Conservation (phyloP, 805 yeast species). For the Sugiyamaella americana region DNA sequence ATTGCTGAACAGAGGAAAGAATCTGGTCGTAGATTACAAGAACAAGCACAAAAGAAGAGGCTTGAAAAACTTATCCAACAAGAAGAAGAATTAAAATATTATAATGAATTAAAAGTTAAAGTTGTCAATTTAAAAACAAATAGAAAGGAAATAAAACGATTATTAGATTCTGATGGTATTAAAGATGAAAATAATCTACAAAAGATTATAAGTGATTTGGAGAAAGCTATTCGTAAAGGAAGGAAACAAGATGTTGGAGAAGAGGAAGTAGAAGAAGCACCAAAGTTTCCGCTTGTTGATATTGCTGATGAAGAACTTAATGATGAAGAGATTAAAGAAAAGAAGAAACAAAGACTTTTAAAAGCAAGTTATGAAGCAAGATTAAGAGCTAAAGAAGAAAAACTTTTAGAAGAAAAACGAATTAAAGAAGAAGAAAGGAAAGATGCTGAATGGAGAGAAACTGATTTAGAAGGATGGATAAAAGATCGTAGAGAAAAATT, state of each 20-base stretch:
- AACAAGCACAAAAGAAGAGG: slow-evolving; percentile 82
- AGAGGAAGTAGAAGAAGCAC: slow-evolving; percentile 44
- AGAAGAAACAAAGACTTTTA: slow-evolving; percentile 72
- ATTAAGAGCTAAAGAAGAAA: slow-evolving; percentile 71
- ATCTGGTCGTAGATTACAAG: slow-evolving; percentile 83
- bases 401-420: slow-evolving; percentile 55
- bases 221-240: slow-evolving; percentile 63
- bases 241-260: slow-evolving; percentile 60
- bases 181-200: slow-evolving; percentile 66
- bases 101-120: slow-evolving; percentile 49
- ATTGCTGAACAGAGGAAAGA: slow-evolving; percentile 79
- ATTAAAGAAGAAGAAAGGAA: slow-evolving; percentile 53
- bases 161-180: slow-evolving; percentile 67
- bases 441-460: slow-evolving; percentile 72
- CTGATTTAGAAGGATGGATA: slow-evolving; percentile 76
- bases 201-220: slow-evolving; percentile 58
- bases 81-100: slow-evolving; percentile 74
- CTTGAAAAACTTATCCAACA: slow-evolving; percentile 73
- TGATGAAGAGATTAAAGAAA: slow-evolving; percentile 78
- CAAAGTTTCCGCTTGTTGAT: slow-evolving; percentile 68
- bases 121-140: slow-evolving; percentile 34
- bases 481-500: slow-evolving; percentile 58
- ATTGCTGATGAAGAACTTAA: slow-evolving; percentile 77
- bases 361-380: slow-evolving; percentile 90
- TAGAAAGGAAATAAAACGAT: slow-evolving; percentile 48